Base-by-base conservation (phyloP, 306 rosid genomes). In the Carpinus fangiana region DNA sequence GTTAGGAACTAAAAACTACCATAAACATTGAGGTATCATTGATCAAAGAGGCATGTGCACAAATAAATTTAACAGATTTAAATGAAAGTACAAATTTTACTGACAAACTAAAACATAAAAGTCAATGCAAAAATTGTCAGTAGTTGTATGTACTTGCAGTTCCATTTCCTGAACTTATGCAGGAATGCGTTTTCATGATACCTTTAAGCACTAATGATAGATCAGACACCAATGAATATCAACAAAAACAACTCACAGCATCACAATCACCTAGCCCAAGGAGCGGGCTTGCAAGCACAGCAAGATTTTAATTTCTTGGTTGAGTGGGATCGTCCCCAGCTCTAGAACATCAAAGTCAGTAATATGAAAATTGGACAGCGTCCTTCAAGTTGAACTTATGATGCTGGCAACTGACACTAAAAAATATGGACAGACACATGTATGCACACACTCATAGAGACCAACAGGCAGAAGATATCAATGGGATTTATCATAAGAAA, bases 401-500 rank as follows among this genome's bases (percentile, higher is more conserved):
- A 64, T 12, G 20, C 70, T 14, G 46, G 20, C 9, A 21, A 64
- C 11, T 3, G 41, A 5, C n/a, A 26, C 13, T 4, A 55, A 34
- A 71, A 50, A 10, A 14, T 4, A 21, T 16, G 57, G 48, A 71
- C 69, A 23, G 12, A 36, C 43, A 55, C 31, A 31, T 36, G 71
- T 3, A 65, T 57, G 31, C 26, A 1, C 43, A 71, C 26, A 20
- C 55, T 56, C 23, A 23, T 26, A n/a, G 26, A 21, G 4, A 38
- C 47, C 26, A 65, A 38, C 20, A 43, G 31, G 62, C 9, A 47
- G 34, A 85, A 31, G 55, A 73, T 78, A 0, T 5, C 45, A 17
- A 41, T 41, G 21, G 70, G 60, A 53, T 28, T 28, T 55, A 52
- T 46, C 74, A 73, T 18, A 46, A 72, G 62, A 72, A 72, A 69